Conservation (phyloP, 192 early-diverging fungal genomes). For the Rhizoclosmatium sp. region DNA sequence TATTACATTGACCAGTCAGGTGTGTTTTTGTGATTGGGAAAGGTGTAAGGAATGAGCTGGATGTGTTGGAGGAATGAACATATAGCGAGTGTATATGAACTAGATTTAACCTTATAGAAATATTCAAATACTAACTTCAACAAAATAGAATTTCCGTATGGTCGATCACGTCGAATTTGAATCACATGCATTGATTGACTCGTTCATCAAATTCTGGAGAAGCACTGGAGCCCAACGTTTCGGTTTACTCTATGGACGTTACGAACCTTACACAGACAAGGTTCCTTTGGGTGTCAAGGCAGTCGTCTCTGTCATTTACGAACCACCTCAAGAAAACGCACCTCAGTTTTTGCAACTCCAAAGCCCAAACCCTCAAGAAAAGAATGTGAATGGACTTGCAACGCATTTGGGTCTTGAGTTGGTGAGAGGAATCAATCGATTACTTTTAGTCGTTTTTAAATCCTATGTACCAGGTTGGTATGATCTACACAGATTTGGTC, state of each 20-base stretch:
- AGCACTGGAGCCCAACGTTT: conserved; percentile 86
- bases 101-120: neutral
- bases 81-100: neutral
- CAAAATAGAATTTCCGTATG: conserved; percentile 82
- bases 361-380: conserved; percentile 46
- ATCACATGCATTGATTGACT: conserved; percentile 75
- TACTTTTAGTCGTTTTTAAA: conserved; percentile 20
- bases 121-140: neutral
- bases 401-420: conserved; percentile 49
- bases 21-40: conserved; percentile 1
- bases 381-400: conserved; percentile 49
- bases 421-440: conserved; percentile 27
- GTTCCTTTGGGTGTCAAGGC: conserved; percentile 97
- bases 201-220: conserved; percentile 89
- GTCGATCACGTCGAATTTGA: conserved; percentile 98
- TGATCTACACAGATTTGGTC: conserved; percentile 92
- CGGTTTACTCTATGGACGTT: conserved; percentile 93
- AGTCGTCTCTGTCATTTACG: conserved; percentile 92
- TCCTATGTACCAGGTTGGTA: conserved; percentile 66
- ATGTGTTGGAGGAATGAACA: neutral
- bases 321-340: conserved; percentile 86
- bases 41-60: neutral
- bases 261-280: conserved; percentile 81
- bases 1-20: conserved; percentile 85
- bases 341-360: conserved; percentile 73